Evolutionary conservation across 2,329 filamentous ascomycete species (phyloP), one percentile per base, ranked within the genome.

Genomic region (Exophiala mesophila): DNA sequence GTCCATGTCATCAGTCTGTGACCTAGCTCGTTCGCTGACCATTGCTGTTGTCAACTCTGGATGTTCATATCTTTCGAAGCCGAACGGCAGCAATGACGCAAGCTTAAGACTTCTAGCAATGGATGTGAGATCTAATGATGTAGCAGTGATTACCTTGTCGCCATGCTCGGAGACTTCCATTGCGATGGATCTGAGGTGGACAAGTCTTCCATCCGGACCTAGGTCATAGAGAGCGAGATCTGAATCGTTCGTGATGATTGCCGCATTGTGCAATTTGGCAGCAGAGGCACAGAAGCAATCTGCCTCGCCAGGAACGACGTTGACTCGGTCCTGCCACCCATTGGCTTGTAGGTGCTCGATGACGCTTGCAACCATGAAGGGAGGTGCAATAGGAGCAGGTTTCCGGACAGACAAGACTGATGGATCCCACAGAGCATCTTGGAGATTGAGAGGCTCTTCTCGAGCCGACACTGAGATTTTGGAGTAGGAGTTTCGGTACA

Each of bases 201-300:
- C 68, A 0, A 94, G 78, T 1, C 71, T 69, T 0, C 83, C 83
- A 1, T 72, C 50, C 0, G 58, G 36, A 0, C 81, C 82, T 6
- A 90, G 71, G 44, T 87, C 74, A 58, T 89, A 82, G 0, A 90
- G 72, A 1, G 94, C 68, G 6, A 96, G 71, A 58, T 97, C 90
- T 0, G 88, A 94, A 57, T 97, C 90, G n/a, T 80, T 82, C 0
- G 88, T 94, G 5, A 96, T 64, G 19, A 81, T 68, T 10, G 88
- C 73, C 2, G 70, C 67, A 1, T 77, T 78, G 20, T 70, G 58
- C 2, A 66, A 49, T n/a, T 70, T 70, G 5, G 85, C 72, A 39
- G 80, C 71, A 10, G 72, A 65, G 3, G 87, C 88, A 60, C 88
- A 95, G 64, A 79, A 92, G 17, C 72, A 65, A 59, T 97, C 90